Evolutionary conservation across 2,329 filamentous ascomycete genomes (phyloP).

Genomic region (Penicillium brasilianum): DNA sequence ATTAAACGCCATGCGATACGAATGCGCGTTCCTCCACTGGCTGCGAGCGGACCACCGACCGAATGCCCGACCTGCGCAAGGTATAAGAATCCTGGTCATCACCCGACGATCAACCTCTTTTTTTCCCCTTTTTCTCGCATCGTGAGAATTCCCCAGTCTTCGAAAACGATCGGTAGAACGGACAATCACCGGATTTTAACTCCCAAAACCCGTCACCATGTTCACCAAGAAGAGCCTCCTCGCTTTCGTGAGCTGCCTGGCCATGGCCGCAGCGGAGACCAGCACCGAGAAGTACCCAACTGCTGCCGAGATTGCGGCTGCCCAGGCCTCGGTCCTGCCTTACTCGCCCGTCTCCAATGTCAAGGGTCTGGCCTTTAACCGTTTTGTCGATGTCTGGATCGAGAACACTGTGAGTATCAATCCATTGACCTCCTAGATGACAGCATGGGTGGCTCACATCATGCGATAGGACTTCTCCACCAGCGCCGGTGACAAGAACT

Average conservation of each 20-base stretch:
- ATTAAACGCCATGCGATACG: background rate
- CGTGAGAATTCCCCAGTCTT: background rate
- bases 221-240: conserved; percentile 61
- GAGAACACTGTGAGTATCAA: conserved; percentile 70
- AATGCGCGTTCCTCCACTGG: conserved; percentile 11
- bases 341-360: conserved; percentile 68
- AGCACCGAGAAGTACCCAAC: conserved; percentile 34
- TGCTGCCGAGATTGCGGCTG: conserved; percentile 36
- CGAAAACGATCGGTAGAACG: background rate
- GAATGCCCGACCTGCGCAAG: background rate
- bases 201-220: conserved; percentile 22
- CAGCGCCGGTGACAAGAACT: conserved; percentile 61
- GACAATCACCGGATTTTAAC: background rate
- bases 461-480: conserved; percentile 62
- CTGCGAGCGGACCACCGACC: background rate
- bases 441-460: too few relatives aligned
- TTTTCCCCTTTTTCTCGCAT: conserved; percentile 12
- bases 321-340: conserved; percentile 64
- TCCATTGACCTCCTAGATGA: too few relatives aligned
- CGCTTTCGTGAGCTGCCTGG: conserved; percentile 30
- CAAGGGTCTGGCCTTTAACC: conserved; percentile 73
- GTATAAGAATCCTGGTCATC: conserved; percentile 28
- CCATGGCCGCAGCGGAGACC: conserved; percentile 35
- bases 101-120: conserved; percentile 12
- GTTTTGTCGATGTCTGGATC: conserved; percentile 74